Evolutionary conservation across 768 basidiomycete species (phyloP).

Genomic region (Suillus brevipes): DNA sequence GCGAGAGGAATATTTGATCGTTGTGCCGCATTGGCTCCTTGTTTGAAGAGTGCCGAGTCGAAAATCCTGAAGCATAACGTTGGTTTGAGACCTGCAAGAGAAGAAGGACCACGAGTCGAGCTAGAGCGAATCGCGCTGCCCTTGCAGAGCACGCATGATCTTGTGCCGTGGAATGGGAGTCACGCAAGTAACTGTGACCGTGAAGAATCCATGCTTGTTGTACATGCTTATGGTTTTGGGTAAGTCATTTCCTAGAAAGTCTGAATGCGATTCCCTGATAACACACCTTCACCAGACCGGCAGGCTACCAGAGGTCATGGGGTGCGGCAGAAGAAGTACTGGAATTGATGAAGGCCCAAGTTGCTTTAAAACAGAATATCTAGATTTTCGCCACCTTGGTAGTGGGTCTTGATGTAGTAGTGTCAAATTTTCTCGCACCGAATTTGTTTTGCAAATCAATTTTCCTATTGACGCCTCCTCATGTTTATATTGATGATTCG

Average conservation of each 20-base stretch:
- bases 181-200: slow-evolving; percentile 20
- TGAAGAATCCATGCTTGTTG: slow-evolving; percentile 34
- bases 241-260: slow-evolving; percentile 24
- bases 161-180: slow-evolving; percentile 19
- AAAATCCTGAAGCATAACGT: slow-evolving; percentile 56
- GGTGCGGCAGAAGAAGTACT: slow-evolving; percentile 44
- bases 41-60: slow-evolving; percentile 34
- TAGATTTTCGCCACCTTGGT: background rate
- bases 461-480: background rate
- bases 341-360: slow-evolving; percentile 20
- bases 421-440: background rate
- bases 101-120: slow-evolving; percentile 59
- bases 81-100: slow-evolving; percentile 56
- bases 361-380: background rate
- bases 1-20: slow-evolving; percentile 49
- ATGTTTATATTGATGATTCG: background rate
- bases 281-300: slow-evolving; percentile 22
- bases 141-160: slow-evolving; percentile 21
- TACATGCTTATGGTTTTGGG: slow-evolving; percentile 67
- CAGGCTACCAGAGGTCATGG: slow-evolving; percentile 45
- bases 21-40: slow-evolving; percentile 41
- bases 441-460: background rate
- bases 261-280: slow-evolving; percentile 9
- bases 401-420: background rate
- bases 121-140: slow-evolving; percentile 42